Conservation (phyloP, 345 rosid species). For the Linum usitatissimum region DNA sequence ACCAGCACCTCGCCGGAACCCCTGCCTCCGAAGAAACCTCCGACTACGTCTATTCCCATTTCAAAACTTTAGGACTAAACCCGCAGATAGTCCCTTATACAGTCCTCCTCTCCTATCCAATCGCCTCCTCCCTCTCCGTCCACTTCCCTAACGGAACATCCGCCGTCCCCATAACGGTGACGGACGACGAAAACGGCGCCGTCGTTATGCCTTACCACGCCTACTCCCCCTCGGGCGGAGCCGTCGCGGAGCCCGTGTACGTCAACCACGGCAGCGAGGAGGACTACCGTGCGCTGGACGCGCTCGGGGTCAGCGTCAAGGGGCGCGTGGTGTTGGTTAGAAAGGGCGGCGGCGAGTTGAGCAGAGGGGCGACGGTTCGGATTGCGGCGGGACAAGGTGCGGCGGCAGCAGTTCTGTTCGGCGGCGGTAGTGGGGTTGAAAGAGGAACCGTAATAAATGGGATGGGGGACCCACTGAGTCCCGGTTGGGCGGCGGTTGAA, state of each 20-base stretch:
- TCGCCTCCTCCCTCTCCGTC: slow-evolving; percentile 35
- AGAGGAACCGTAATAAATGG: slow-evolving; percentile 96
- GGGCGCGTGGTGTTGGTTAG: slow-evolving; percentile 54
- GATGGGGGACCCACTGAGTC: slow-evolving; percentile 82
- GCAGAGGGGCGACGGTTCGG: slow-evolving; percentile 55
- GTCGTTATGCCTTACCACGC: slow-evolving; percentile 78
- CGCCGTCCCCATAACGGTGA: slow-evolving; percentile 24
- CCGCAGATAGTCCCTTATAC: slow-evolving; percentile 44
- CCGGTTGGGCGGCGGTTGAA: slow-evolving; percentile 78
- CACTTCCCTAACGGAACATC: slow-evolving; percentile 44
- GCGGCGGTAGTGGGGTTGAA: slow-evolving; percentile 49
- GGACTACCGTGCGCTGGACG: slow-evolving; percentile 55
- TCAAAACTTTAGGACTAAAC: slow-evolving; percentile 41
- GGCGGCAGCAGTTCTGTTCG: slow-evolving; percentile 61
- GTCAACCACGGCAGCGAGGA: slow-evolving; percentile 63
- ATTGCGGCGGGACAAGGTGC: slow-evolving; percentile 65
- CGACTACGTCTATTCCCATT: slow-evolving; percentile 49
- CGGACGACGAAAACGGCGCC: slow-evolving; percentile 22
- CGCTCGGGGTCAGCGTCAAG: slow-evolving; percentile 48
- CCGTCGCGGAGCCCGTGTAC: slow-evolving; percentile 43
- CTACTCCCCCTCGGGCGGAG: slow-evolving; percentile 79
- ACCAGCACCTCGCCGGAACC: slow-evolving; percentile 87
- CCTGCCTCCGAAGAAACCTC: slow-evolving; percentile 39
- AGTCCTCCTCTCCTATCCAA: slow-evolving; percentile 66
- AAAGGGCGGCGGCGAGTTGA: slow-evolving; percentile 40